Percentiles rank a stretch among this genome's conserved stretches.
These are phyloP conservation scores for Articulospora tetracladia DNA, from an alignment of 495 filamentous ascomycete genomes.

Conservation along the genomic window DNA sequence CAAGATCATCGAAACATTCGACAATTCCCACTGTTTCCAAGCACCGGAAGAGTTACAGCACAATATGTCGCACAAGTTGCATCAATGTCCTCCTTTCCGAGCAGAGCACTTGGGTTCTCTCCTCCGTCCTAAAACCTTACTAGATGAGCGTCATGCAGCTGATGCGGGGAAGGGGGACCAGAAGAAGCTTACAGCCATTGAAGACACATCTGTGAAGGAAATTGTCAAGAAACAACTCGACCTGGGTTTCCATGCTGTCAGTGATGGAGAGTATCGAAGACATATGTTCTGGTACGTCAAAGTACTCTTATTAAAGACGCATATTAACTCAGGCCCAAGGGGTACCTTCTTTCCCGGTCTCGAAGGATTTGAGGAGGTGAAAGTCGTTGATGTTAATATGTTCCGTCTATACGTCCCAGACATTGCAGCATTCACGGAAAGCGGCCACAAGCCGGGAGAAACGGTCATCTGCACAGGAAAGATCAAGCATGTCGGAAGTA, in stretches of 20 bases:
- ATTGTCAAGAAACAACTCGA: slow-evolving; percentile 63
- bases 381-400: slow-evolving; percentile 52
- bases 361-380: slow-evolving; percentile 63
- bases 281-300: slow-evolving; percentile 45
- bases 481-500: slow-evolving; percentile 62
- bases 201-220: slow-evolving; percentile 63
- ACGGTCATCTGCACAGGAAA: slow-evolving; percentile 67
- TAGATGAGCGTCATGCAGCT: slow-evolving; percentile 55
- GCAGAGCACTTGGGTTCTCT: slow-evolving; percentile 84
- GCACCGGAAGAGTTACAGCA: too few relatives aligned
- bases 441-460: slow-evolving; percentile 70
- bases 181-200: slow-evolving; percentile 44
- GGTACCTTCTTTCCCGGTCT: slow-evolving; percentile 75
- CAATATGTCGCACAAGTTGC: slow-evolving; percentile 28
- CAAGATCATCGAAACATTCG: not conserved
- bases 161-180: slow-evolving; percentile 39
- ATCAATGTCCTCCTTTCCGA: slow-evolving; percentile 68
- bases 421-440: slow-evolving; percentile 68
- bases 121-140: slow-evolving; percentile 65
- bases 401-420: slow-evolving; percentile 77
- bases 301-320: not conserved
- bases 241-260: slow-evolving; percentile 63
- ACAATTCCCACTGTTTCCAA: too few relatives aligned
- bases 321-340: slow-evolving; percentile 44
- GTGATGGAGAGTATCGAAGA: slow-evolving; percentile 73